Evolutionary conservation across 352 stramenopile genomes (phyloP).

Genomic region (Globisporangium echinulatum): DNA sequence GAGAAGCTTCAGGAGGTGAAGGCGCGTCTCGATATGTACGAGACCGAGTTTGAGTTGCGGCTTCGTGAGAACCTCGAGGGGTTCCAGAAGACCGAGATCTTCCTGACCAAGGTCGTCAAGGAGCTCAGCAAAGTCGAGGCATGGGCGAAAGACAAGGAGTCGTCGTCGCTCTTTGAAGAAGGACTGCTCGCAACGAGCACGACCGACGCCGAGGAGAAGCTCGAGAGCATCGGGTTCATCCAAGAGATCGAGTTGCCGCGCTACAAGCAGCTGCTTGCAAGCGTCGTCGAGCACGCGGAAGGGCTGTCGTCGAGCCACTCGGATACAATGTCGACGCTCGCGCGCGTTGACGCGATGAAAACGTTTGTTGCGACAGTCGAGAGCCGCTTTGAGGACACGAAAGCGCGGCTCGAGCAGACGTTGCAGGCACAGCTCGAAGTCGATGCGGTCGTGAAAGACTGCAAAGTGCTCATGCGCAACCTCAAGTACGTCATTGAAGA

Average conservation of each 20-base stretch:
- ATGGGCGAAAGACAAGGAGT: constrained; percentile 80
- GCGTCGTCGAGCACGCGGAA: constrained; percentile 59
- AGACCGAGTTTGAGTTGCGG: constrained; percentile 69
- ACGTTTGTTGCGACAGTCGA: constrained; percentile 73
- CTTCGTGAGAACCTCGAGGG: constrained; percentile 67
- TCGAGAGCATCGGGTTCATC: constrained; percentile 80
- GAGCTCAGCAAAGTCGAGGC: constrained; percentile 79
- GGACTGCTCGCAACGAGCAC: constrained; percentile 46
- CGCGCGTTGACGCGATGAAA: constrained; percentile 70
- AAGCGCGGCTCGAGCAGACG: constrained; percentile 44
- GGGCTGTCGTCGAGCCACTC: constrained; percentile 63
- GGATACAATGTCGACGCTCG: constrained; percentile 57
- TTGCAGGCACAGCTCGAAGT: constrained; percentile 61
- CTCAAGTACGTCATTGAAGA: constrained; percentile 87
- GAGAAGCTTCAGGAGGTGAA: constrained; percentile 80
- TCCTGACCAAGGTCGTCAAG: constrained; percentile 80
- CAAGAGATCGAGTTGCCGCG: constrained; percentile 76
- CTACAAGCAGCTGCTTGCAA: constrained; percentile 72
- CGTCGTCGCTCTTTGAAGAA: constrained; percentile 60
- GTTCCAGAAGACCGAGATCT: constrained; percentile 80
- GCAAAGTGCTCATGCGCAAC: constrained; percentile 78
- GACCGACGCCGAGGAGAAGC: constrained; percentile 67
- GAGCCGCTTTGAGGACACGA: constrained; percentile 56
- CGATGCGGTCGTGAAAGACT: constrained; percentile 82
- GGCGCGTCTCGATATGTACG: constrained; percentile 50